Percentiles rank a stretch among this genome's conserved stretches.
These are phyloP conservation scores for Globisporangium iwayamae DNA, from an alignment of 352 stramenopile genomes.

Conservation along the genomic window DNA sequence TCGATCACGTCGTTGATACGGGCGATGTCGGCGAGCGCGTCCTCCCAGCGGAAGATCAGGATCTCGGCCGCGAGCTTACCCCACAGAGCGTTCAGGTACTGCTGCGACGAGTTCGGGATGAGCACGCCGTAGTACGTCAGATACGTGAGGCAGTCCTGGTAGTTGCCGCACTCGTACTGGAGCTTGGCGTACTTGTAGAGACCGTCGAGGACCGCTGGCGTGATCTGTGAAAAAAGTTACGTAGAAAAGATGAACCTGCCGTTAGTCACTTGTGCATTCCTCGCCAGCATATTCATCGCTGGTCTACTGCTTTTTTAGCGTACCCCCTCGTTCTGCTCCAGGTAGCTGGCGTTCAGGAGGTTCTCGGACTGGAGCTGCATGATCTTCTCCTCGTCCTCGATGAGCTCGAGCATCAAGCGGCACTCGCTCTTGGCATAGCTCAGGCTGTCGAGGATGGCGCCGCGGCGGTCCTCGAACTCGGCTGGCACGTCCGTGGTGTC, in stretches of 20 bases:
- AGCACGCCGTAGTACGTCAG: conserved; percentile 89
- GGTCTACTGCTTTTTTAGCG: conserved; percentile 6
- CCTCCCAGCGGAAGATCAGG: conserved; percentile 95
- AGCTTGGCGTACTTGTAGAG: conserved; percentile 96
- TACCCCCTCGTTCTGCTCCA: conserved; percentile 83
- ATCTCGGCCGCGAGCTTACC: conserved; percentile 96
- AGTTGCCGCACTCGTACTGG: conserved; percentile 97
- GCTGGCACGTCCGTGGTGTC: conserved; percentile 66
- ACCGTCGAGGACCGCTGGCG: conserved; percentile 82
- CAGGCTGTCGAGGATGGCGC: conserved; percentile 70
- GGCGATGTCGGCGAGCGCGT: conserved; percentile 91
- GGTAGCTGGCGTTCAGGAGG: conserved; percentile 68
- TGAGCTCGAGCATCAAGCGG: conserved; percentile 72
- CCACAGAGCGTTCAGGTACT: conserved; percentile 92
- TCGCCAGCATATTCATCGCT: too few species aligned
- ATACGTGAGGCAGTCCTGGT: conserved; percentile 89
- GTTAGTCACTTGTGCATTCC: conserved; percentile 1
- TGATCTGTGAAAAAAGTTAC: conserved; percentile 52
- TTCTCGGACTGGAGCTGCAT: conserved; percentile 83
- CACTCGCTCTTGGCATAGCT: conserved; percentile 77
- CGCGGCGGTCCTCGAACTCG: conserved; percentile 81
- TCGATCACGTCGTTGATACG: conserved; percentile 95
- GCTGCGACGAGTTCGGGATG: conserved; percentile 81
- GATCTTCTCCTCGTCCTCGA: conserved; percentile 86
- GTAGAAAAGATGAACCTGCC: conserved; percentile 1